Conservation (phyloP, 352 stramenopile genomes). For the Phytopythium litorale region DNA sequence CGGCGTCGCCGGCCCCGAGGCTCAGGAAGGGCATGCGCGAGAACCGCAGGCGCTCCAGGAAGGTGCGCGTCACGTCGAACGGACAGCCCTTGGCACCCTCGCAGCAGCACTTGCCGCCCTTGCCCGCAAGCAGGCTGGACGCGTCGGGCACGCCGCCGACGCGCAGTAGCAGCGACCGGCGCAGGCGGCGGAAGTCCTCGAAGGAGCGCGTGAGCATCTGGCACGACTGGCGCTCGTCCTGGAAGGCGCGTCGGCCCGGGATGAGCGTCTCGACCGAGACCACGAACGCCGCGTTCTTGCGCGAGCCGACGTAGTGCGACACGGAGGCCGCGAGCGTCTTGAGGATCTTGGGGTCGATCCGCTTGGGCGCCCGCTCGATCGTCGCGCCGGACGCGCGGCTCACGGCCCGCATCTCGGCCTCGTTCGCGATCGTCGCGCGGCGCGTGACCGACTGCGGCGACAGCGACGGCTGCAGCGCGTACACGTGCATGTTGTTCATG, state of each 20-base stretch:
- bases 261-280: conserved; percentile 77
- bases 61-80: conserved; percentile 69
- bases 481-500: conserved; percentile 29
- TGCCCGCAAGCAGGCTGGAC: conserved; percentile 24
- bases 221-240: conserved; percentile 64
- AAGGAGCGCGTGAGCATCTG: conserved; percentile 71
- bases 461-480: conserved; percentile 33
- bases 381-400: conserved; percentile 17
- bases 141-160: conserved; percentile 46
- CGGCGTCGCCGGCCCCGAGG: conserved; percentile 29
- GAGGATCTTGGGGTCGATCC: conserved; percentile 75
- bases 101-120: conserved; percentile 51
- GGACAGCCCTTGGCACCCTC: conserved; percentile 52
- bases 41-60: conserved; percentile 74
- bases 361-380: conserved; percentile 41
- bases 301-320: conserved; percentile 57
- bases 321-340: conserved; percentile 77
- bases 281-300: conserved; percentile 75
- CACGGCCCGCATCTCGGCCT: conserved; percentile 20
- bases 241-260: conserved; percentile 44
- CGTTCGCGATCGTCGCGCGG: conserved; percentile 34
- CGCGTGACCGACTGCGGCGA: conserved; percentile 37
- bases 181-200: conserved; percentile 73
- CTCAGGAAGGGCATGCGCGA: conserved; percentile 71
- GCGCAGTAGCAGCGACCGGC: conserved; percentile 63